Percentiles rank a stretch among this genome's conserved stretches.
phyloP scores from a whole-genome alignment of 2,329 filamentous ascomycete species.

The Fusarium sarcochroum region DNA sequence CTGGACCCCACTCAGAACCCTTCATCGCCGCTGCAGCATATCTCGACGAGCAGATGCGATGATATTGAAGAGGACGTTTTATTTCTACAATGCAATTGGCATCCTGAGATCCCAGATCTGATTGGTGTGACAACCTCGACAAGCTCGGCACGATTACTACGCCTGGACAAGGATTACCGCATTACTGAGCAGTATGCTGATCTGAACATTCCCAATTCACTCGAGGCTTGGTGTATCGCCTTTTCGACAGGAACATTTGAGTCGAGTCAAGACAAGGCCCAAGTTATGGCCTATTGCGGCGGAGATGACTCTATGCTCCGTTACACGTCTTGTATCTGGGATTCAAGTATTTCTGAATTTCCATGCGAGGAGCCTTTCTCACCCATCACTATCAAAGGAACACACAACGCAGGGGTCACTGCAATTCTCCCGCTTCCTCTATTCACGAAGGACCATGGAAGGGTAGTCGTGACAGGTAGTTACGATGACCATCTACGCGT shows the following conservation, averaged over 20 bases:
- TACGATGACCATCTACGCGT: conserved; percentile 90
- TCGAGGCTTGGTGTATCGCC: conserved; percentile 82
- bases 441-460: conserved; percentile 58
- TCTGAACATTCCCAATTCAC: conserved; percentile 63
- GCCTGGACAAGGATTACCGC: conserved; percentile 59
- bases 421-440: conserved; percentile 80
- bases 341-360: conserved; percentile 19
- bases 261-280: conserved; percentile 35
- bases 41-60: conserved; percentile 62
- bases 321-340: conserved; percentile 56
- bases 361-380: conserved; percentile 45
- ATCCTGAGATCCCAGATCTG: conserved; percentile 67
- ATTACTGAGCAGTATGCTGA: conserved; percentile 52
- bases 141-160: conserved; percentile 72
- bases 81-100: conserved; percentile 81
- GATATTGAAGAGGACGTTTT: conserved; percentile 71
- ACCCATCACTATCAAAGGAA: conserved; percentile 56
- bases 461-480: conserved; percentile 84
- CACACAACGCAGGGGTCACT: conserved; percentile 87
- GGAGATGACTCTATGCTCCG: conserved; percentile 80
- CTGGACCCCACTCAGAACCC: conserved; percentile 59
- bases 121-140: conserved; percentile 81
- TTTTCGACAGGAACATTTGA: conserved; percentile 61
- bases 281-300: conserved; percentile 73
- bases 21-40: conserved; percentile 54